Evolutionary conservation across 2,329 filamentous ascomycete species (phyloP).

Genomic region (Thielaviopsis cerberus): DNA sequence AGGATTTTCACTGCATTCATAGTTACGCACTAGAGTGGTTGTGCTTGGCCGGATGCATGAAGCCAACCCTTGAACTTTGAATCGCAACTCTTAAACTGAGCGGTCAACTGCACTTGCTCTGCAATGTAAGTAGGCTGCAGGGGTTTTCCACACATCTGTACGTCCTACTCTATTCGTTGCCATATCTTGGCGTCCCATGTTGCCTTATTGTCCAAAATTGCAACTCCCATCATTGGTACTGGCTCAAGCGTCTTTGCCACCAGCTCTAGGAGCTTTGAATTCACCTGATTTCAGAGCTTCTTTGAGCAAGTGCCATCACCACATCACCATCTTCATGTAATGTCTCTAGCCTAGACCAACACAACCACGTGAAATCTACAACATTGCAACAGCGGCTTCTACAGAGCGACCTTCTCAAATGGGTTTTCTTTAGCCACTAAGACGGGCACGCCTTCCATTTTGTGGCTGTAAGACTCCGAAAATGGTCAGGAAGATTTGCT

Average conservation of each 20-base stretch:
- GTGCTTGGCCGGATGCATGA: too few relatives aligned
- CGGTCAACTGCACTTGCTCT: too few relatives aligned
- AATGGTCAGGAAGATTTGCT: not conserved
- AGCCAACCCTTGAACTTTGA: too few relatives aligned
- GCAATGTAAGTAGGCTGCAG: too few relatives aligned
- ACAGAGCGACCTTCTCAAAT: not conserved
- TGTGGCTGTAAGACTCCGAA: not conserved
- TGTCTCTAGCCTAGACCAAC: not conserved
- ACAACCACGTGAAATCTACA: not conserved
- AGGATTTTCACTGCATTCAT: not conserved
- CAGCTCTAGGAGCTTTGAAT: not conserved
- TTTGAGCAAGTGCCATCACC: not conserved
- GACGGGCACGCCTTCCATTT: not conserved
- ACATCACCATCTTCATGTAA: not conserved
- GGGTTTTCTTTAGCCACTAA: not conserved
- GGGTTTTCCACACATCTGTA: too few relatives aligned
- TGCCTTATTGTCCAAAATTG: not conserved
- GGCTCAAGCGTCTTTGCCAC: not conserved
- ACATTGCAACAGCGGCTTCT: not conserved
- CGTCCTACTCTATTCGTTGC: too few relatives aligned
- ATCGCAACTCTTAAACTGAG: too few relatives aligned
- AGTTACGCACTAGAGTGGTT: not conserved
- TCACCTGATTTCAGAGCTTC: not conserved
- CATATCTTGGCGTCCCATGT: not conserved
- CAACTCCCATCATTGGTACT: not conserved